Evolutionary conservation across 139 green algal genomes (phyloP).

Genomic region (Coelastrella sp.): DNA sequence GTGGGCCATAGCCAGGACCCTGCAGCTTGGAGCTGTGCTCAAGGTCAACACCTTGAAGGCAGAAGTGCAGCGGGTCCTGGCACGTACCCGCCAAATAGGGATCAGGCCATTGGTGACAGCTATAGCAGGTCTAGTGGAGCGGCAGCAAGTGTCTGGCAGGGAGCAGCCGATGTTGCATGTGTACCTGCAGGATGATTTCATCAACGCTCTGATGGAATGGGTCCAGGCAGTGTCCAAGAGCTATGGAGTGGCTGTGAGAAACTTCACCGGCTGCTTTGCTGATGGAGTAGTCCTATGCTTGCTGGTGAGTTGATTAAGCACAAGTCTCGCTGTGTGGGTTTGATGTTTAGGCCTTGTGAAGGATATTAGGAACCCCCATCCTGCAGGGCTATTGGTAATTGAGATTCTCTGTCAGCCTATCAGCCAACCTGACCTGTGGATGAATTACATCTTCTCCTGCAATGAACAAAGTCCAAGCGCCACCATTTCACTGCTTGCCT

Average conservation of each 20-base stretch:
- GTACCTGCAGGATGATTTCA: conserved; percentile 57
- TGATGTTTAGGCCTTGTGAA: background rate
- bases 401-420: background rate
- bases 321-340: background rate
- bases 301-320: conserved; percentile 65
- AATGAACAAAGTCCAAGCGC: too few species aligned
- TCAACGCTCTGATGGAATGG: conserved; percentile 79
- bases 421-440: background rate
- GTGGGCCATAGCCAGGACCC: conserved; percentile 61
- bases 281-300: conserved; percentile 85
- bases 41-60: conserved; percentile 42
- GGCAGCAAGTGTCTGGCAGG: background rate
- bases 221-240: conserved; percentile 72
- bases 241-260: conserved; percentile 65
- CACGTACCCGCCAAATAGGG: background rate
- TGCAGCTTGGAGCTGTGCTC: conserved; percentile 56
- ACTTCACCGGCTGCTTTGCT: conserved; percentile 77
- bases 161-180: conserved; percentile 25
- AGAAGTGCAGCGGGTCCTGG: conserved; percentile 56
- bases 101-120: conserved; percentile 5
- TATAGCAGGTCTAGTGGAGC: background rate
- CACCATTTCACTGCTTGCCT: background rate
- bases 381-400: too few species aligned
- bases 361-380: too few species aligned
- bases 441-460: too few species aligned